phyloP scores from a whole-genome alignment of 2,329 filamentous ascomycete genomes.

The Xylaria sp. region DNA sequence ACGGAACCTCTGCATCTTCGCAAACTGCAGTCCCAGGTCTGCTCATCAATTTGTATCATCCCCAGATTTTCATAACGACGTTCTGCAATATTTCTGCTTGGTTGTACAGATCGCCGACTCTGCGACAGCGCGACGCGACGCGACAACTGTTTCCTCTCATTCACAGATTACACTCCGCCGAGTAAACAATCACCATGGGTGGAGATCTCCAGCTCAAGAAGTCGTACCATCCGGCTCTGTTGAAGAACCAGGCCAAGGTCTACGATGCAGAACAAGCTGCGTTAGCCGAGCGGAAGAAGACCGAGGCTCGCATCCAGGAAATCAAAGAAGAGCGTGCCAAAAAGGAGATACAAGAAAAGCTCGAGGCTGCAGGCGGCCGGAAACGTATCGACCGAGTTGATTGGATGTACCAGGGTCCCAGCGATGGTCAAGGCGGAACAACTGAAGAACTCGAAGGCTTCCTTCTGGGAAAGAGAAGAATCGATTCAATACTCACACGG shows the following conservation, averaged over 20 bases:
- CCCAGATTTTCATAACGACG: not conserved
- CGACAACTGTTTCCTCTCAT: not conserved
- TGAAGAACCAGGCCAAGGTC: conserved; percentile 85
- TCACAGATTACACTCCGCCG: not conserved
- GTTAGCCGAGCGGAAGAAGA: conserved; percentile 89
- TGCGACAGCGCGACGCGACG: conserved; percentile 3
- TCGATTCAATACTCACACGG: conserved; percentile 76
- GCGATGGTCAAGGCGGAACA: conserved; percentile 66
- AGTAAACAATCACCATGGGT: conserved; percentile 57
- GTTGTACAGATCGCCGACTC: not conserved
- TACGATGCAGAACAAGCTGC: conserved; percentile 73
- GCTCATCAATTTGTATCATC: not conserved
- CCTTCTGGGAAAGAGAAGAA: conserved; percentile 82
- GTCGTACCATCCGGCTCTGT: conserved; percentile 86
- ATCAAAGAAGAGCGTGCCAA: conserved; percentile 89
- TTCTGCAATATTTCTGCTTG: not conserved
- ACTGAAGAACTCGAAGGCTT: conserved; percentile 92
- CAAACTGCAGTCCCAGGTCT: not conserved
- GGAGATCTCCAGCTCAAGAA: conserved; percentile 91
- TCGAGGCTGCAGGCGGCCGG: conserved; percentile 80
- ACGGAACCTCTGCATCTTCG: not conserved
- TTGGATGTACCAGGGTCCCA: conserved; percentile 96
- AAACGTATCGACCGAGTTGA: conserved; percentile 81
- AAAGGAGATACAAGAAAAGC: conserved; percentile 83
- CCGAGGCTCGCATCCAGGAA: conserved; percentile 86